Percentiles rank a stretch among this genome's conserved stretches.
Conservation (phyloP, 169 alveolate genomes). For the Plasmodium ovale region DNA sequence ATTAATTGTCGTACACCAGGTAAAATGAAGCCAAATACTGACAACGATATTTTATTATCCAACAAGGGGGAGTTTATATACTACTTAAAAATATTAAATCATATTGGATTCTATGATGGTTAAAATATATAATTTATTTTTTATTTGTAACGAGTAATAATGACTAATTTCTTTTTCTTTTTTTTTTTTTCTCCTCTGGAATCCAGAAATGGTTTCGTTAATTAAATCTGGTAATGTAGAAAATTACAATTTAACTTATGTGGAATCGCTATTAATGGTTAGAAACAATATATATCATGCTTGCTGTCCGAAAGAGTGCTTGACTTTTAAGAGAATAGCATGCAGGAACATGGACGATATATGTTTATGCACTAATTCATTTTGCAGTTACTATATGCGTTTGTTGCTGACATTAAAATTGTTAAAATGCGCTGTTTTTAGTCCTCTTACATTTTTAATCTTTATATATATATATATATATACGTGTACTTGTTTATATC, state of each 20-base stretch:
- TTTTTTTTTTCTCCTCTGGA: not conserved
- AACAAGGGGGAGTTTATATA: conserved; percentile 70
- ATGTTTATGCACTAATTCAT: not conserved
- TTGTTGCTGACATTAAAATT: not conserved
- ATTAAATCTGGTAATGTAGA: conserved; percentile 37
- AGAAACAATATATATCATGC: conserved; percentile 1
- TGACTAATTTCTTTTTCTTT: conserved; percentile 2
- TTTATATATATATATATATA: no score
- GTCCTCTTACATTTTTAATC: no score
- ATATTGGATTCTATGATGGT: conserved; percentile 74
- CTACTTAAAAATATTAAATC: conserved; percentile 60
- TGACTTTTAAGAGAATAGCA: conserved; percentile 1
- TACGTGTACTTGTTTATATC: no score
- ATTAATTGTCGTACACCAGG: not conserved
- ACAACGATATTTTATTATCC: conserved; percentile 16
- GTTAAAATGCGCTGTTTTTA: no score
- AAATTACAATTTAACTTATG: conserved; percentile 51
- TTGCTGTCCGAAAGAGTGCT: not conserved
- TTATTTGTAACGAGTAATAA: not conserved
- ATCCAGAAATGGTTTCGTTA: conserved; percentile 45
- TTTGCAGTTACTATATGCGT: not conserved
- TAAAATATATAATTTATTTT: conserved; percentile 12
- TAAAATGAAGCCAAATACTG: conserved; percentile 46
- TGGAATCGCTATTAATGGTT: conserved; percentile 59
- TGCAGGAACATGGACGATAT: not conserved